Conservation (phyloP, 2,329 filamentous ascomycete species). For the Colletotrichum sp. region DNA sequence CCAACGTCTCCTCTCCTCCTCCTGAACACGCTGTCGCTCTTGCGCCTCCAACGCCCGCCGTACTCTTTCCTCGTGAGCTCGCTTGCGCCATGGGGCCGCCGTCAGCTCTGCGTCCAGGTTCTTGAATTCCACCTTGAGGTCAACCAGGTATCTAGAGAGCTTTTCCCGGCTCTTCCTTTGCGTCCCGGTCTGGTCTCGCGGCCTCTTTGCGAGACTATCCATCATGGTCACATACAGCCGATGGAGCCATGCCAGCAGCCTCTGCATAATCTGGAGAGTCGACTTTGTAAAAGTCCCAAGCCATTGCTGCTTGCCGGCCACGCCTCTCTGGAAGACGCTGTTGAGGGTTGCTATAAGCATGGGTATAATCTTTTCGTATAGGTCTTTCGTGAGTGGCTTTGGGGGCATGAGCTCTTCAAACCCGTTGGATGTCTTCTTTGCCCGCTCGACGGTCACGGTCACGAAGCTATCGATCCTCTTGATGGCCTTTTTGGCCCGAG, state of each 20-base stretch:
- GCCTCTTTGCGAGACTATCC: background rate
- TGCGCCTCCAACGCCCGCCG: background rate
- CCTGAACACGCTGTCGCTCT: background rate
- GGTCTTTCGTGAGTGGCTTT: background rate
- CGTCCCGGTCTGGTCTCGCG: background rate
- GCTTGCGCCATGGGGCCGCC: background rate
- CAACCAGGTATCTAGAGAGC: background rate
- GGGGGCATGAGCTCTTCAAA: background rate
- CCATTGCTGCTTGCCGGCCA: background rate
- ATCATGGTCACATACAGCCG: background rate
- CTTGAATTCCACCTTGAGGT: background rate
- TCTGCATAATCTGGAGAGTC: slow-evolving; percentile 10
- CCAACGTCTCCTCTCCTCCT: background rate
- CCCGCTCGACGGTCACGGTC: background rate
- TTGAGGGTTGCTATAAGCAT: background rate
- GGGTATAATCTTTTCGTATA: background rate
- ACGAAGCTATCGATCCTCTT: background rate
- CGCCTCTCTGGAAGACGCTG: slow-evolving; percentile 2
- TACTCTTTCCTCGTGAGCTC: background rate
- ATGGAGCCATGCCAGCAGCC: slow-evolving; percentile 1
- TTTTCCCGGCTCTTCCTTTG: background rate
- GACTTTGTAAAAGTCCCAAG: slow-evolving; percentile 2
- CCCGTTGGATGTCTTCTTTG: background rate
- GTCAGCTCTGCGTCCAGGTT: background rate
- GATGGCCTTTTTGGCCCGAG: background rate